Evolutionary conservation across 257 asterid species (phyloP).

Genomic region (Nicotiana attenuata): DNA sequence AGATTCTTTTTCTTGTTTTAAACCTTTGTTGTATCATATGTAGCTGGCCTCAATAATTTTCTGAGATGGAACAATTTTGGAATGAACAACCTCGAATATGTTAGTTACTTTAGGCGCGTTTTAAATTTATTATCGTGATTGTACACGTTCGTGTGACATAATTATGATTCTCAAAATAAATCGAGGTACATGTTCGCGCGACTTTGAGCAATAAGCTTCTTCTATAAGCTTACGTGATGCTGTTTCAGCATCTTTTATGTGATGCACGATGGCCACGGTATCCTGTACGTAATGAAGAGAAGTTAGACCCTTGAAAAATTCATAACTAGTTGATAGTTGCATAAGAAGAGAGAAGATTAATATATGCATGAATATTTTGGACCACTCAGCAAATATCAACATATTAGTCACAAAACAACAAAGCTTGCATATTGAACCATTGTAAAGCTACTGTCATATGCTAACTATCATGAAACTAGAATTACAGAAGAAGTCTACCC

Average conservation of each 20-base stretch:
- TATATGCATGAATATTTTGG: not conserved
- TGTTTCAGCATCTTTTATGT: conserved; percentile 52
- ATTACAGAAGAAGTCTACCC: too few relatives aligned
- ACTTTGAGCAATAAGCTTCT: conserved; percentile 69
- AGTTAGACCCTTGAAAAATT: not conserved
- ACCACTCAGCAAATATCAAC: not conserved
- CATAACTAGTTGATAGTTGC: not conserved
- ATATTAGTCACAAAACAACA: not conserved
- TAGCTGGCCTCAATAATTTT: too few relatives aligned
- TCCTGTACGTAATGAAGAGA: conserved; percentile 33
- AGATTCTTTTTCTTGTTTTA: too few relatives aligned
- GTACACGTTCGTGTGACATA: too few relatives aligned
- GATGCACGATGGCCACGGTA: conserved; percentile 61
- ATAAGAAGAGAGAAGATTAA: not conserved
- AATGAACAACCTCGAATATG: too few relatives aligned
- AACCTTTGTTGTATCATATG: too few relatives aligned
- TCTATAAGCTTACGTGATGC: conserved; percentile 60
- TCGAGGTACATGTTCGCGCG: too few relatives aligned
- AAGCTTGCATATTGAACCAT: not conserved
- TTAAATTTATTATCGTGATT: too few relatives aligned
- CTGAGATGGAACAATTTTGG: too few relatives aligned
- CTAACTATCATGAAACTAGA: not conserved
- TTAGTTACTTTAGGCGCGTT: too few relatives aligned
- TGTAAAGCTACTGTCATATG: not conserved
- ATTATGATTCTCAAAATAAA: too few relatives aligned